Evolutionary conservation across 306 rosid genomes (phyloP).

Genomic region (Medicago truncatula): DNA sequence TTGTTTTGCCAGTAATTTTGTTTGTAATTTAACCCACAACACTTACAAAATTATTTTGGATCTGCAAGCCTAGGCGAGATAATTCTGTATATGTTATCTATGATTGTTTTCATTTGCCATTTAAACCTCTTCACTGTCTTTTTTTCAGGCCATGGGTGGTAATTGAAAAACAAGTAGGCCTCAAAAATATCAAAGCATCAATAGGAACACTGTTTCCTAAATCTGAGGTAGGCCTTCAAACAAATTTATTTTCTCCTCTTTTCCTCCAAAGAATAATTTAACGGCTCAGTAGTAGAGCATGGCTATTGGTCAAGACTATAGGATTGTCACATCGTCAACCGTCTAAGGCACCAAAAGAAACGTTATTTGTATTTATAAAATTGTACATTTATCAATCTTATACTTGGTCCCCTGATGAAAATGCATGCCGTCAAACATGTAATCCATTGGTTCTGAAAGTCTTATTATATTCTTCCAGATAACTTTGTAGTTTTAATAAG

Average conservation of each 20-base stretch:
- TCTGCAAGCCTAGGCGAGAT: constrained; percentile 6
- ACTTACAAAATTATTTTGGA: constrained; percentile 10
- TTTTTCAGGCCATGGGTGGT: constrained; percentile 85
- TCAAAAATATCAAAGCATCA: constrained; percentile 46
- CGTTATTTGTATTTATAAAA: background rate
- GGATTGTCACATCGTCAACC: background rate
- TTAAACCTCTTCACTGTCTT: constrained; percentile 29
- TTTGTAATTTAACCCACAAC: constrained; percentile 27
- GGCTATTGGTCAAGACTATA: background rate
- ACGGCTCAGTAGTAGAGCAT: constrained; percentile 27
- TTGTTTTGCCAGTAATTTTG: background rate
- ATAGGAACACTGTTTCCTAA: constrained; percentile 46
- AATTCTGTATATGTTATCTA: constrained; percentile 10
- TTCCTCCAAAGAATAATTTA: constrained; percentile 19
- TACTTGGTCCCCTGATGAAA: constrained; percentile 10
- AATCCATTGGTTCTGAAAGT: constrained; percentile 16
- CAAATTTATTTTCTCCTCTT: constrained; percentile 11
- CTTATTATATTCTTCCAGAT: background rate
- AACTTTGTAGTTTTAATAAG: constrained; percentile 7
- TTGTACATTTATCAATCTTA: background rate
- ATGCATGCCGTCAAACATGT: background rate
- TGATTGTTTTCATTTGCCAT: constrained; percentile 14
- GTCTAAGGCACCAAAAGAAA: constrained; percentile 10
- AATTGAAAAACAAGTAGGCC: constrained; percentile 49
- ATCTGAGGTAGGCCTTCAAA: constrained; percentile 55